phyloP scores from a whole-genome alignment of 306 rosid species.

The Malus asiatica region DNA sequence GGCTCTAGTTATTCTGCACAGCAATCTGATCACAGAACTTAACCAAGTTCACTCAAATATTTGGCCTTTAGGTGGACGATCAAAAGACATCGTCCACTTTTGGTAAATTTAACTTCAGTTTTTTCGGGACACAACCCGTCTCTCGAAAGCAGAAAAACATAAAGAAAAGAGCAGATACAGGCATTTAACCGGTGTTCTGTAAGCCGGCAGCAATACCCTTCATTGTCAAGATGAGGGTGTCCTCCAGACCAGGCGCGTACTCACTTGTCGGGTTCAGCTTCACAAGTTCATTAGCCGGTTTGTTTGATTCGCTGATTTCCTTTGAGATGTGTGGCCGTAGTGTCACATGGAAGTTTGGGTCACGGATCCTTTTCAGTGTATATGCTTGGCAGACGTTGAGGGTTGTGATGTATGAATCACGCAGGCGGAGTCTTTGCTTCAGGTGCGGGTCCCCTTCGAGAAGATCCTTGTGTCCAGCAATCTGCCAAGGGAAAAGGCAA shows the following conservation, averaged over 20 bases:
- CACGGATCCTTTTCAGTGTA: conserved; percentile 84
- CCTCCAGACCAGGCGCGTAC: conserved; percentile 94
- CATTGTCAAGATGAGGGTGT: conserved; percentile 95
- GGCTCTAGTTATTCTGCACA: conserved; percentile 1
- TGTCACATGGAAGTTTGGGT: conserved; percentile 48
- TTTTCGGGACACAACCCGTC: conserved; percentile 13
- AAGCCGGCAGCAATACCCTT: conserved; percentile 99
- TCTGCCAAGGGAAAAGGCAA: conserved; percentile 35
- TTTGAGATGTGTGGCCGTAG: conserved; percentile 58
- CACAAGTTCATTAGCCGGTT: conserved; percentile 73
- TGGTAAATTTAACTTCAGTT: conserved; percentile 19
- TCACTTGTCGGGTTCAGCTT: conserved; percentile 85
- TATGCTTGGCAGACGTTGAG: conserved; percentile 94
- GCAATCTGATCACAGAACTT: conserved; percentile 2
- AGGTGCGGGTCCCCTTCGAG: conserved; percentile 88
- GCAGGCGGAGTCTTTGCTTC: conserved; percentile 89
- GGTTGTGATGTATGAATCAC: conserved; percentile 86
- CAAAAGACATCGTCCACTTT: conserved; percentile 25
- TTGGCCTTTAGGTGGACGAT: conserved; percentile 13
- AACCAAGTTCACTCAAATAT: conserved; percentile 5
- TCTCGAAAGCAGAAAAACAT: conserved; percentile 1
- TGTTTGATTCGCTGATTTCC: conserved; percentile 50
- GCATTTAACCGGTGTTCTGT: conserved; percentile 88
- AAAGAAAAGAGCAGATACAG: neutral
- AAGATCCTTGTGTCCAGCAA: conserved; percentile 91